phyloP scores from a whole-genome alignment of 257 asterid species.

The Fraxinus pennsylvanica region DNA sequence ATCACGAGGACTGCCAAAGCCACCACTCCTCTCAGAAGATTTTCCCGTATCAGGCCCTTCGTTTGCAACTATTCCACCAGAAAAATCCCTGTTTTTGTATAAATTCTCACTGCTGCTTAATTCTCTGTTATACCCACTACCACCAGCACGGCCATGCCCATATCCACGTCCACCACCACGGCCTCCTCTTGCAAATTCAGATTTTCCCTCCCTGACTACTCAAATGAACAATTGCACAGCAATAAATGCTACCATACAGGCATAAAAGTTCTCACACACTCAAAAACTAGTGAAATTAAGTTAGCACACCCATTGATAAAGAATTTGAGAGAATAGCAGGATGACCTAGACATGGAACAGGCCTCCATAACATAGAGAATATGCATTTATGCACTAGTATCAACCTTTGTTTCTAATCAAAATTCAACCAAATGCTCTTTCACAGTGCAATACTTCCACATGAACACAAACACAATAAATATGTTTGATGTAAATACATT shows the following conservation, averaged over 20 bases:
- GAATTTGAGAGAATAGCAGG: background rate
- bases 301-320: background rate
- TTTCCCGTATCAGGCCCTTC: slow-evolving; percentile 52
- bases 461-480: background rate
- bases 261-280: background rate
- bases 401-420: background rate
- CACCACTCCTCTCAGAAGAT: slow-evolving; percentile 65
- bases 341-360: background rate
- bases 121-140: slow-evolving; percentile 61
- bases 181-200: slow-evolving; percentile 61
- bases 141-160: slow-evolving; percentile 64
- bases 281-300: background rate
- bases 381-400: background rate
- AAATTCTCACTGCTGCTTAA: slow-evolving; percentile 38
- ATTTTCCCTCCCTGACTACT: slow-evolving; percentile 64
- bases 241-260: background rate
- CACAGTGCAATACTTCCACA: background rate
- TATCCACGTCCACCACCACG: slow-evolving; percentile 72
- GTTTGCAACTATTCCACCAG: slow-evolving; percentile 49
- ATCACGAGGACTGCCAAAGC: slow-evolving; percentile 65
- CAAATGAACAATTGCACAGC: slow-evolving; percentile 15
- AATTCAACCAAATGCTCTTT: background rate
- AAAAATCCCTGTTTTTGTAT: slow-evolving; percentile 47
- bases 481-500: background rate
- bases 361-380: background rate